A percentile compares a stretch with the other conserved stretches of the same genome.
Evolutionary conservation across 495 filamentous ascomycete species (phyloP).

Genomic region (Beverwykella pulmonaria): DNA sequence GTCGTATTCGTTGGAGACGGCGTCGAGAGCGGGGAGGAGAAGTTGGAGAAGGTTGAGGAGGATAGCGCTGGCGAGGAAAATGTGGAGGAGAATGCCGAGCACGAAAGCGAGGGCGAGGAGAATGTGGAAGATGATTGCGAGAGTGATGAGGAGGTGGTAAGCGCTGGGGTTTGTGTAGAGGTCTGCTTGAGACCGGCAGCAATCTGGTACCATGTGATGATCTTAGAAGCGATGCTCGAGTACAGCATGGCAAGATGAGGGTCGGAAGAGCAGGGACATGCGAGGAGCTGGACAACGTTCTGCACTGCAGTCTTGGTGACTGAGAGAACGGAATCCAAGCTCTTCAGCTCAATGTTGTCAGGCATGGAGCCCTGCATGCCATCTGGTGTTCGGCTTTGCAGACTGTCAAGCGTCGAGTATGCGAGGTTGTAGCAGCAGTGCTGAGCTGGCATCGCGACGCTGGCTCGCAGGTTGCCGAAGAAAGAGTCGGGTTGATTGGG

Average conservation of each 20-base stretch:
- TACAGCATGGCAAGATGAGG: conserved; percentile 39
- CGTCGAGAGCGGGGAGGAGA: conserved; percentile 22
- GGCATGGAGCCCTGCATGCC: not conserved
- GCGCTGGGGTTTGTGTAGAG: conserved; percentile 11
- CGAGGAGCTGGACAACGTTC: conserved; percentile 30
- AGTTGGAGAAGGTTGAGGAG: conserved; percentile 15
- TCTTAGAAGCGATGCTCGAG: conserved; percentile 36
- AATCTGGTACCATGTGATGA: conserved; percentile 37
- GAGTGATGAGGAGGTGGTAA: conserved; percentile 9
- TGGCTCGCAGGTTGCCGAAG: conserved; percentile 9
- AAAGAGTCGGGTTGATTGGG: conserved; percentile 4
- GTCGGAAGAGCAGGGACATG: conserved; percentile 31
- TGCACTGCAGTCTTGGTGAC: conserved; percentile 24
- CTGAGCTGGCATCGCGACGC: conserved; percentile 13
- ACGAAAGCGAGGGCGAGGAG: conserved; percentile 9
- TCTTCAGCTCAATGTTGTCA: conserved; percentile 5
- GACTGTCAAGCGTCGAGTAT: conserved; percentile 23
- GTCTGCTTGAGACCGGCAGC: conserved; percentile 26
- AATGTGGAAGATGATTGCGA: conserved; percentile 3
- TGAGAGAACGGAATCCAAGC: conserved; percentile 33
- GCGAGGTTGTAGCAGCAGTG: conserved; percentile 35
- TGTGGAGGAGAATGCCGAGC: not conserved
- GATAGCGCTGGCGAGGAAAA: not conserved
- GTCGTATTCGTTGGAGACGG: conserved; percentile 11
- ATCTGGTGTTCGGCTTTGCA: conserved; percentile 9